Evolutionary conservation across 2,329 filamentous ascomycete genomes (phyloP), one percentile per base, ranked within the genome.

Genomic region (Diplodia seriata): DNA sequence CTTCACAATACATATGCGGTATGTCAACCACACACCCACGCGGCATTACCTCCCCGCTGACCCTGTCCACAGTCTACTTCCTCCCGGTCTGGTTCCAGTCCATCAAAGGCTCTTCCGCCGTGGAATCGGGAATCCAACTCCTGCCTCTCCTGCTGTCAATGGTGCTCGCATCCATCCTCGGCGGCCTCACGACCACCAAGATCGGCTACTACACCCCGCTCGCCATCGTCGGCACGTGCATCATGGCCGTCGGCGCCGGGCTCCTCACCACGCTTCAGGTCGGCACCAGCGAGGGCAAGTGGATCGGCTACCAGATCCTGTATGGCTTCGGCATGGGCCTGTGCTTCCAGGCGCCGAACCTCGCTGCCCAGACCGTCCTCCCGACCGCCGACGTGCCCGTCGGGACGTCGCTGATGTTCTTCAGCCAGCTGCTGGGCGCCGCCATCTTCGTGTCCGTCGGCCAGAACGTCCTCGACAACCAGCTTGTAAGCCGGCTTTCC

Each of bases 21-120:
- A 59, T 5, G n/a, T 0, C 14, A 1, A 9, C 20, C 55, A 43
- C 54, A 4, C 31, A 4, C 15, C 11, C 14, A n/a, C 15, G 14
- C 14, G 26, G 26, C 51, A 1, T 3, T 1, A 33, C 51, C 2
- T 9, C 29, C 15, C 9, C 65, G 66, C 29, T 68, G 66, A 70
- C 15, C 29, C 36, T 9, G 5, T 6, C 50, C 3, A 73, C 75
- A 23, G 73, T 78, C 14, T 79, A 76, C 71, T 79, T 78, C 69
- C 73, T 83, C n/a, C 77, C 77, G 23, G 74, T 79, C 66, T 80
- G 79, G 69, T 83, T 83, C 74, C 81, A 84, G 72, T 77, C 79
- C 38, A 78, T 79, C 66, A 81, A 81, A 70, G 73, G 76, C 36
- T 78, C 77, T 3, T 75, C 75, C 2, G 78, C 81, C n/a, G 75